Evolutionary conservation across 1,139 yeast species (phyloP).

Genomic region (Taphrina populina): DNA sequence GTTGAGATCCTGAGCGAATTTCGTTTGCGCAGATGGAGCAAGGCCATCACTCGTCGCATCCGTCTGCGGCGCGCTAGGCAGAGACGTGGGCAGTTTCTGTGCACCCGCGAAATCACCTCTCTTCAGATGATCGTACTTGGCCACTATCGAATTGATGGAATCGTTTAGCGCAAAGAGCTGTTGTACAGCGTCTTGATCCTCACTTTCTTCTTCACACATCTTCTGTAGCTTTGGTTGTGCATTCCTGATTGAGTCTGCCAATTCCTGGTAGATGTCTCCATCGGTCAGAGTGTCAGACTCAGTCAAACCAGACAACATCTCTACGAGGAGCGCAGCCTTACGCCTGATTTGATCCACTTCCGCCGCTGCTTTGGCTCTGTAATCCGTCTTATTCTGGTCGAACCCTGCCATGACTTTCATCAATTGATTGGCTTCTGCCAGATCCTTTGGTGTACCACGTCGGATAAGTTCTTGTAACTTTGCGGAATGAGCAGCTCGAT

Average conservation of each 20-base stretch:
- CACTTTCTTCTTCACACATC: slow-evolving; percentile 56
- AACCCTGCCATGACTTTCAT: slow-evolving; percentile 99
- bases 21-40: slow-evolving; percentile 22
- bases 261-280: slow-evolving; percentile 65
- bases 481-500: slow-evolving; percentile 87
- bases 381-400: slow-evolving; percentile 60
- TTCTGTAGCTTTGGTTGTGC: slow-evolving; percentile 86
- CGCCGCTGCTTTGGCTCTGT: slow-evolving; percentile 74
- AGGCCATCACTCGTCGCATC: neutral
- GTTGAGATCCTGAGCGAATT: slow-evolving; percentile 27
- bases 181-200: slow-evolving; percentile 63
- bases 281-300: slow-evolving; percentile 53
- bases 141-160: slow-evolving; percentile 65
- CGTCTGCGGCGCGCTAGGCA: slow-evolving; percentile 9
- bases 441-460: slow-evolving; percentile 92
- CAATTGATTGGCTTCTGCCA: slow-evolving; percentile 90
- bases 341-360: slow-evolving; percentile 82
- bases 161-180: slow-evolving; percentile 72
- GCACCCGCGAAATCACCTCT: slow-evolving; percentile 60
- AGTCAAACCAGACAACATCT: slow-evolving; percentile 69
- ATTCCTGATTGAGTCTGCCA: slow-evolving; percentile 73
- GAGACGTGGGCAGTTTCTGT: slow-evolving; percentile 52
- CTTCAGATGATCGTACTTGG: slow-evolving; percentile 65
- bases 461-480: slow-evolving; percentile 92
- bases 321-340: slow-evolving; percentile 85